Conservation (phyloP, 2,329 filamentous ascomycete genomes). For the Pestalotiopsis sp. region DNA sequence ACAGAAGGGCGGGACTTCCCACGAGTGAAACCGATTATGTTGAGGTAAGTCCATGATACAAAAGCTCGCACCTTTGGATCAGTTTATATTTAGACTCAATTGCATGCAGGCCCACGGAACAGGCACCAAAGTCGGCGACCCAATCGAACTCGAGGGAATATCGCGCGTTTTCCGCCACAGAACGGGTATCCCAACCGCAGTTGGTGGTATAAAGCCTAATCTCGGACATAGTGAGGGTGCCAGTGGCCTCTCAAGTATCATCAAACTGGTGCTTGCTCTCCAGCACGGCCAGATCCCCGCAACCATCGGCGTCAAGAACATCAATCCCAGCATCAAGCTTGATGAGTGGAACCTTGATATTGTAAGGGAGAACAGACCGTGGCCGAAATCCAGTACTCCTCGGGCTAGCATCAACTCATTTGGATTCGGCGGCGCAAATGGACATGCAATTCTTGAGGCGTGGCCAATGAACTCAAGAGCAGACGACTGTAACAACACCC, state of each 20-base stretch:
- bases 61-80: too few species aligned
- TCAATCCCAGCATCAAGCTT: neutral
- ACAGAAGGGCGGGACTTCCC: neutral
- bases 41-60: neutral
- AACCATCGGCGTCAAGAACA: neutral
- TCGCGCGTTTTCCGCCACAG: neutral
- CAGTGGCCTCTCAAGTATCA: conserved; percentile 26
- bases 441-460: conserved; percentile 18
- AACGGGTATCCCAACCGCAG: conserved; percentile 11
- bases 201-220: conserved; percentile 24
- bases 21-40: neutral
- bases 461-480: too few species aligned
- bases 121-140: neutral
- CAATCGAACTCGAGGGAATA: neutral
- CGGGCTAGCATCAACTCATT: conserved; percentile 30
- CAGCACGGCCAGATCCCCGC: conserved; percentile 18
- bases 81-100: neutral
- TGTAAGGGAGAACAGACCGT: neutral
- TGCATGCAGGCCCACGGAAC: neutral
- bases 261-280: conserved; percentile 27
- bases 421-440: conserved; percentile 21
- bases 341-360: neutral
- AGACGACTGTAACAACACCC: too few species aligned
- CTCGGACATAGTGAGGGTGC: conserved; percentile 27
- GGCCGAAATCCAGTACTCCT: conserved; percentile 9